Percentiles rank a stretch among this genome's conserved stretches.
These are phyloP conservation scores for Phoma sp. DNA, from an alignment of 2,329 filamentous ascomycete genomes.

Conservation along the genomic window DNA sequence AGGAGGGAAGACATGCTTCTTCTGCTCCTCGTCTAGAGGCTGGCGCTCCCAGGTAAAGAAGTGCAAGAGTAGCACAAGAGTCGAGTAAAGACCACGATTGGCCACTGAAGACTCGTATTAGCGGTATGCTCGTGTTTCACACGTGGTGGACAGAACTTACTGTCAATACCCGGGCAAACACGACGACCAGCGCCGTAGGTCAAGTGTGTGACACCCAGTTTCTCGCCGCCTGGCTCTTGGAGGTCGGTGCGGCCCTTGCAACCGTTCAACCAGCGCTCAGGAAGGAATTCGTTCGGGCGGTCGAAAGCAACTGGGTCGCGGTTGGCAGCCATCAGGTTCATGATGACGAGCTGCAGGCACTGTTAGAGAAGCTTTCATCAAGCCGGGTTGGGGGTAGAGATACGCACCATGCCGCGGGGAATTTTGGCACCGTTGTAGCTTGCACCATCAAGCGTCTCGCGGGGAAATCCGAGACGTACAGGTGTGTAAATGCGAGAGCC, in stretches of 20 bases:
- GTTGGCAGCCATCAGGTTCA: slow-evolving; percentile 1
- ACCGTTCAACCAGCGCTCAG: slow-evolving; percentile 1
- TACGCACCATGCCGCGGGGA: background rate
- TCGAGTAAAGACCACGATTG: slow-evolving; percentile 23
- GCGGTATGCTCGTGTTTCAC: background rate
- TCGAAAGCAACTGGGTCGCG: background rate
- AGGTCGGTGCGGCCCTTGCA: background rate
- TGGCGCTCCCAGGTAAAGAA: slow-evolving; percentile 27
- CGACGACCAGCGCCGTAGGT: slow-evolving; percentile 2
- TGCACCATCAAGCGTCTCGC: background rate
- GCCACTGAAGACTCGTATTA: slow-evolving; percentile 2
- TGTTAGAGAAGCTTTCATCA: too few relatives aligned
- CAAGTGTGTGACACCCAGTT: slow-evolving; percentile 7
- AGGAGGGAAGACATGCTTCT: slow-evolving; percentile 34
- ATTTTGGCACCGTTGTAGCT: background rate
- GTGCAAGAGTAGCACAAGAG: slow-evolving; percentile 22
- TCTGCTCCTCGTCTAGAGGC: slow-evolving; percentile 20
- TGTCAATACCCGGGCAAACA: slow-evolving; percentile 1
- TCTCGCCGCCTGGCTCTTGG: background rate
- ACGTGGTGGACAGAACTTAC: background rate
- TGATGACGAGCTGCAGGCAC: background rate
- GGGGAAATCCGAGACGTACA: slow-evolving; percentile 12
- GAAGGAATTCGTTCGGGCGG: background rate
- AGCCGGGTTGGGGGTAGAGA: background rate
- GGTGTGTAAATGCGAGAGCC: slow-evolving; percentile 22